Evolutionary conservation across 2,329 filamentous ascomycete species (phyloP), one percentile per base, ranked within the genome.

Genomic region (Xylariaceae sp.): DNA sequence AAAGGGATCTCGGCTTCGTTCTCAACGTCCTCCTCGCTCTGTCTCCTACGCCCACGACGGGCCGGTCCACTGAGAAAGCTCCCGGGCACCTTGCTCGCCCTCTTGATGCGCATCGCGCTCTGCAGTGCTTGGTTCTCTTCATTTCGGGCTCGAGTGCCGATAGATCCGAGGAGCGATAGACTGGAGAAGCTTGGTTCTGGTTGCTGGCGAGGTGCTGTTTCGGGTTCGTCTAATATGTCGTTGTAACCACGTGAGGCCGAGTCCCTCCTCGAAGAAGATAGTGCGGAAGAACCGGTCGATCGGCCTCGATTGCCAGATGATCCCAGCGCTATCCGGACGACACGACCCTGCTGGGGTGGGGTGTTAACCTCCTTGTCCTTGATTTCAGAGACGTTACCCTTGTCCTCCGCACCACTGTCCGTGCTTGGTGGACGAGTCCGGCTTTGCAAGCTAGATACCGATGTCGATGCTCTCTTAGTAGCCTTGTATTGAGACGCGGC

Each of bases 31-130:
- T 90, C 87, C 63, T 88, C 86, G 66, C 86, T 89, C 67, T 80
- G 82, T 59, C 85, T 78, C 64, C 86, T 80, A 62, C 88, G 82
- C 30, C 89, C 90, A 65, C 91, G 81, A 57, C 90, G 83, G 17
- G 90, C 89, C 34, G 90, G 90, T 0, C 89, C 90, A 66, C 89
- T 91, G 18, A 94, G 77, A 65, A 93, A 92, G 61, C 85, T 88
- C 1, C 90, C 90, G 2, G 88, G 84, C 6, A 88, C 79, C 73
- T 90, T 89, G 13, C 87, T 88, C 11, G 90, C 83, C 61, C 89
- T 81, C 74, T 92, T 93, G 60, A 92, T 79, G 4, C 90, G 83
- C 79, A 92, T 84, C 0, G 90, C 91, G 66, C 87, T 87, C 61
- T 90, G 88, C 1, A 85, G 76, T 11, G 83, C 86, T 39, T 77